phyloP scores from a whole-genome alignment of 192 early-diverging fungal species.

The Backusella luteola region DNA sequence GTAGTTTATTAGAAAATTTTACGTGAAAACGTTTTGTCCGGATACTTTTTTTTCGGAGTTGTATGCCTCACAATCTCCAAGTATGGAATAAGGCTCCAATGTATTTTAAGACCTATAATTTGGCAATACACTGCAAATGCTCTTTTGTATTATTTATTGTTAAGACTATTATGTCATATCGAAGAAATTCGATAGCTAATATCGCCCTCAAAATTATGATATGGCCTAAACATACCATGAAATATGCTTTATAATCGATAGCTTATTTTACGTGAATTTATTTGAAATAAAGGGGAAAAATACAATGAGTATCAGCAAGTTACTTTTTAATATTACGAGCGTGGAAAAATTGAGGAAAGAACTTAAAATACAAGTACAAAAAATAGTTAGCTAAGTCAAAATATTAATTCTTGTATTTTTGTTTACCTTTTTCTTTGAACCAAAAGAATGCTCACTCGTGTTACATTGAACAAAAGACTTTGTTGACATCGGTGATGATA shows the following conservation, averaged over 20 bases:
- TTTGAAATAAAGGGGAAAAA: background rate
- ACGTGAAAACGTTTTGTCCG: too few species aligned
- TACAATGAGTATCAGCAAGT: background rate
- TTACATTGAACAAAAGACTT: background rate
- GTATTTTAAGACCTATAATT: too few species aligned
- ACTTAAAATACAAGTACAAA: background rate
- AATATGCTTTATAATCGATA: background rate
- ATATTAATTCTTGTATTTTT: too few species aligned
- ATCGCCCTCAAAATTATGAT: background rate
- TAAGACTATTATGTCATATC: too few species aligned
- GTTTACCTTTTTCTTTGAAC: slow-evolving; percentile 9
- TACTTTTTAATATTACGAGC: slow-evolving; percentile 7
- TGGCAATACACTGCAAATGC: too few species aligned
- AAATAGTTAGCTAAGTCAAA: background rate
- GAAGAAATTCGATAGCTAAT: too few species aligned
- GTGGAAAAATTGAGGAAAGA: slow-evolving; percentile 11
- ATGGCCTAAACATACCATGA: background rate
- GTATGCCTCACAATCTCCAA: too few species aligned
- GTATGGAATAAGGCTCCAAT: too few species aligned
- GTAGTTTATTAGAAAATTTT: too few species aligned
- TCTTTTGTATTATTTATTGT: too few species aligned
- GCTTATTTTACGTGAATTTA: background rate
- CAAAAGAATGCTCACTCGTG: background rate
- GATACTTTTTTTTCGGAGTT: too few species aligned
- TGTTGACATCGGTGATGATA: background rate